A percentile compares a stretch with the other conserved stretches of the same genome.
phyloP scores from a whole-genome alignment of 306 rosid species.

The Neltuma alba region DNA sequence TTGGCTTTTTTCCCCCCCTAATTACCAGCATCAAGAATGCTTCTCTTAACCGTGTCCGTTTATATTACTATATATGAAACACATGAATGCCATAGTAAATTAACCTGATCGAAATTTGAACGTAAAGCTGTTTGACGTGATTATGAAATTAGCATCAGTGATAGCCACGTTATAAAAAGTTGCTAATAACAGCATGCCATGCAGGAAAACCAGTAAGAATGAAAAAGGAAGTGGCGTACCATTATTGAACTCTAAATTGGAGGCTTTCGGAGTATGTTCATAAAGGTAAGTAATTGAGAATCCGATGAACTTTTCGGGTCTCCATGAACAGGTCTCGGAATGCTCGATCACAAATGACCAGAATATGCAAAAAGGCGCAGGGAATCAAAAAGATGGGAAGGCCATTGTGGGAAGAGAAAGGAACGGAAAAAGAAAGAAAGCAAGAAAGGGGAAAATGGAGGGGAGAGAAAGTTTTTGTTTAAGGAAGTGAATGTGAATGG shows the following conservation, averaged over 20 bases:
- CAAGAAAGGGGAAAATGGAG: conserved; percentile 26
- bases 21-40: too few species aligned
- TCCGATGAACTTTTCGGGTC: conserved; percentile 17
- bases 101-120: neutral
- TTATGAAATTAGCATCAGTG: neutral
- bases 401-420: conserved; percentile 21
- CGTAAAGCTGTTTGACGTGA: neutral
- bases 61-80: neutral
- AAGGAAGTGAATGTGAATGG: conserved; percentile 52
- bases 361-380: neutral
- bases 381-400: conserved; percentile 26
- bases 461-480: conserved; percentile 30
- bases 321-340: neutral
- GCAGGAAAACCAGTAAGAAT: neutral
- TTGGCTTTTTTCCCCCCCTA: too few species aligned
- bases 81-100: neutral
- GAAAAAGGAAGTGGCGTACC: conserved; percentile 44
- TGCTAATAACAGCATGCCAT: neutral
- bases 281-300: conserved; percentile 27
- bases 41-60: neutral
- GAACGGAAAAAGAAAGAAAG: conserved; percentile 6
- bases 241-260: conserved; percentile 47
- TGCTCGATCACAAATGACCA: conserved; percentile 19
- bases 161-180: neutral
- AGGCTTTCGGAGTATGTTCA: conserved; percentile 38